A percentile compares a stretch with the other conserved stretches of the same genome.
Conservation (phyloP, 257 asterid genomes). For the Solanum okadae region DNA sequence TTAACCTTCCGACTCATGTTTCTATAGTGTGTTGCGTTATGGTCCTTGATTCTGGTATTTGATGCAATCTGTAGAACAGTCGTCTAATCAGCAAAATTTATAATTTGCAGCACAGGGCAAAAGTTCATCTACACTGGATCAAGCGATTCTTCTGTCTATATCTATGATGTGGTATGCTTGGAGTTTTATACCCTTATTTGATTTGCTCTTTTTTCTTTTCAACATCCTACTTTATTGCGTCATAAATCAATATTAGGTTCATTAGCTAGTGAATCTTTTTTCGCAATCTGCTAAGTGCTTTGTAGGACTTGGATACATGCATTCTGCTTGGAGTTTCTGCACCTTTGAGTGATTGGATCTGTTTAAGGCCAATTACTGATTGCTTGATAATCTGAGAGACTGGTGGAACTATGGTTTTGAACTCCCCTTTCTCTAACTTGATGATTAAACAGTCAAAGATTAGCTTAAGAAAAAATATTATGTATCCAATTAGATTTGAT, state of each 20-base stretch:
- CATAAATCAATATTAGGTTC: not conserved
- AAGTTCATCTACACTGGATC: constrained; percentile 91
- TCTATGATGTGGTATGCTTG: constrained; percentile 76
- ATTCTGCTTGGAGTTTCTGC: not conserved
- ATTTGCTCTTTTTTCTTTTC: not conserved
- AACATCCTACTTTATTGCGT: not conserved
- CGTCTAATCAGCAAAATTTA: not conserved
- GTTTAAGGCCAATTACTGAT: not conserved
- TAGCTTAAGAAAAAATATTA: not conserved
- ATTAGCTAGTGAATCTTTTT: not conserved
- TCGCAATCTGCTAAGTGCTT: not conserved
- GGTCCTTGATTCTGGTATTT: not conserved
- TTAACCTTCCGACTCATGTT: not conserved
- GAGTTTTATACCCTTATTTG: not conserved
- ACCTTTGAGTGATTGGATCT: not conserved
- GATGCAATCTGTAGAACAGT: not conserved
- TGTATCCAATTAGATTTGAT: not conserved
- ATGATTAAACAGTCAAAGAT: not conserved
- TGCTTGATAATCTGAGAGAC: not conserved
- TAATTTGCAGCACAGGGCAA: constrained; percentile 77
- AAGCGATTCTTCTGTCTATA: constrained; percentile 53
- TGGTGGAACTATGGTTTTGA: not conserved
- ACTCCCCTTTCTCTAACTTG: not conserved
- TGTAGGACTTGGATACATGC: not conserved
- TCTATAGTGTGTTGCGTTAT: not conserved